These are phyloP conservation scores for Plasmodium adleri DNA, from an alignment of 169 alveolate species.

Conservation along the genomic window DNA sequence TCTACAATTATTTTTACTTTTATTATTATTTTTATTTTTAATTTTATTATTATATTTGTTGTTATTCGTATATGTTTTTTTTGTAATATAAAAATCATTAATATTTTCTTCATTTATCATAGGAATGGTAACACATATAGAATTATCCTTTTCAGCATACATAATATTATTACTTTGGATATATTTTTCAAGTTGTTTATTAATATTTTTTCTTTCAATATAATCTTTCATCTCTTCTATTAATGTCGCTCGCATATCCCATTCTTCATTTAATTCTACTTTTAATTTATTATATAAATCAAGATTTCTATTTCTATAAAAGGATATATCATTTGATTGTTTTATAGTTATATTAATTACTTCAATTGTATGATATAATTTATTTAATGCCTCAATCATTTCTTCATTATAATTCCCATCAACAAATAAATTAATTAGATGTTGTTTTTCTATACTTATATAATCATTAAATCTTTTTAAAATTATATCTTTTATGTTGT, in stretches of 20 bases:
- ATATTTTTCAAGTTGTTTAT: constrained; percentile 1
- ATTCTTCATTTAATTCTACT: constrained; percentile 35
- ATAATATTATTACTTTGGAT: too few relatives aligned
- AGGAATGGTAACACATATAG: too few relatives aligned
- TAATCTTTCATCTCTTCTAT: constrained; percentile 41
- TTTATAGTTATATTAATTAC: neutral
- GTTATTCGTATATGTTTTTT: neutral
- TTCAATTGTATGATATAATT: constrained; percentile 19
- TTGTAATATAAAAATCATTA: neutral
- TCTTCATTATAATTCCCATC: constrained; percentile 43
- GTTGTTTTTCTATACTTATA: constrained; percentile 19
- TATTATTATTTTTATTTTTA: neutral
- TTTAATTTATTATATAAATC: constrained; percentile 26
- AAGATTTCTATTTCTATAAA: constrained; percentile 7
- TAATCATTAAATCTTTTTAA: constrained; percentile 19
- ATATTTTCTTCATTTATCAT: too few relatives aligned
- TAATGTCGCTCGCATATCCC: constrained; percentile 6
- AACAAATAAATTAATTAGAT: constrained; percentile 43
- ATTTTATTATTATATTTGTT: neutral
- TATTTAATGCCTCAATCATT: constrained; percentile 21
- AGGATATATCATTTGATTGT: constrained; percentile 10
- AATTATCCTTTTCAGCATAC: too few relatives aligned
- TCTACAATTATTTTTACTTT: neutral
- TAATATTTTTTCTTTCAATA: constrained; percentile 43
- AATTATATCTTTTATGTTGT: constrained; percentile 13